phyloP scores from a whole-genome alignment of 805 yeast species.

The Candida koratica region DNA sequence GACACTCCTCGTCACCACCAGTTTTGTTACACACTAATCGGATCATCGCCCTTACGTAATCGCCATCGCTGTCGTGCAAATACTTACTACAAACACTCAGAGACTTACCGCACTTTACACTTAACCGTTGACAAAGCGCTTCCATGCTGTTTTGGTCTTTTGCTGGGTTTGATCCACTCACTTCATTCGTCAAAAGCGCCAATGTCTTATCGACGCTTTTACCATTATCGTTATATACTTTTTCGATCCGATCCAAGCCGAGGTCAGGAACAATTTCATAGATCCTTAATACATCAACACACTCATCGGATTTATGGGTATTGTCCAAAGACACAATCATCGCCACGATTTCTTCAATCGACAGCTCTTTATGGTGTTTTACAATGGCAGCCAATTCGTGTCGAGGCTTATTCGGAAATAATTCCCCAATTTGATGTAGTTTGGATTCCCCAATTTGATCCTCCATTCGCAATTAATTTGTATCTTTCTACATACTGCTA shows the following conservation, averaged over 20 bases:
- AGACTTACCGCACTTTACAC: neutral
- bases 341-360: slow-evolving; percentile 1
- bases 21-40: slow-evolving; percentile 8
- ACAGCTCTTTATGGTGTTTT: neutral
- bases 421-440: neutral
- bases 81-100: neutral
- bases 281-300: slow-evolving; percentile 5
- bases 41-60: slow-evolving; percentile 7
- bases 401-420: slow-evolving; percentile 7
- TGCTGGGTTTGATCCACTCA: neutral
- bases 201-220: slow-evolving; percentile 2
- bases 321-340: neutral
- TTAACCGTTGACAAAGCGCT: neutral
- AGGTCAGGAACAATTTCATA: slow-evolving; percentile 8
- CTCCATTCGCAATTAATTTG: too few relatives aligned
- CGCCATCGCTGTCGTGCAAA: slow-evolving; percentile 4
- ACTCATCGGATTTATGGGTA: slow-evolving; percentile 6
- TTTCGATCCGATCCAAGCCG: neutral
- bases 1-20: neutral
- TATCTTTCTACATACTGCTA: neutral
- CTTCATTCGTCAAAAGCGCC: neutral
- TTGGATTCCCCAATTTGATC: too few relatives aligned
- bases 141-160: neutral
- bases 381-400: slow-evolving; percentile 10
- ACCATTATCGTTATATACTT: slow-evolving; percentile 1